Evolutionary conservation across 2,329 filamentous ascomycete species (phyloP).

Genomic region (Fusarium sp.): DNA sequence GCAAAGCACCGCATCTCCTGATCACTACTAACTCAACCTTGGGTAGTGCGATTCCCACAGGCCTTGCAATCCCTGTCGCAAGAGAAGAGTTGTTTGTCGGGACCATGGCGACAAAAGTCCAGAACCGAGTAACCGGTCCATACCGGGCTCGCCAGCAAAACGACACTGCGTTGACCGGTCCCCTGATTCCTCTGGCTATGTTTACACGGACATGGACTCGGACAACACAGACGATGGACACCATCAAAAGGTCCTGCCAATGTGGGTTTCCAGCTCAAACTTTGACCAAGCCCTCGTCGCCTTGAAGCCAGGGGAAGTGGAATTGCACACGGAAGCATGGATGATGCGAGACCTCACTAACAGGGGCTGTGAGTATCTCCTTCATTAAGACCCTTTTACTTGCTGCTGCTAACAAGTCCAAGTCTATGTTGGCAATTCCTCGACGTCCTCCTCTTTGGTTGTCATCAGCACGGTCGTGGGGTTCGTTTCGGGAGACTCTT

Average conservation of each 20-base stretch:
- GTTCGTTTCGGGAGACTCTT: constrained; percentile 63
- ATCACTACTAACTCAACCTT: constrained; percentile 3
- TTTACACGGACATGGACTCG: background rate
- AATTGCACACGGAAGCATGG: constrained; percentile 64
- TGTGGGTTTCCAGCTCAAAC: background rate
- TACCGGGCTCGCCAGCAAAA: background rate
- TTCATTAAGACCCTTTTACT: background rate
- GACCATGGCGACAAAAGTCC: background rate
- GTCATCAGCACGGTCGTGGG: constrained; percentile 71
- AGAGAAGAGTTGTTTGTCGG: constrained; percentile 43
- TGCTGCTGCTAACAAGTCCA: constrained; percentile 25
- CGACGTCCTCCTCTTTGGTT: constrained; percentile 70
- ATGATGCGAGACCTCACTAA: constrained; percentile 71
- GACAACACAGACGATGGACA: background rate
- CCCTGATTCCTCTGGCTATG: background rate
- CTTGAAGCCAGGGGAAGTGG: constrained; percentile 64
- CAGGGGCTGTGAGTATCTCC: constrained; percentile 60
- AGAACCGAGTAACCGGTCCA: background rate
- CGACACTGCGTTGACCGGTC: background rate
- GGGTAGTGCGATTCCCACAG: constrained; percentile 68
- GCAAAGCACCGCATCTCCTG: background rate
- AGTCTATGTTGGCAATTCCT: constrained; percentile 74
- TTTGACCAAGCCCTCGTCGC: background rate
- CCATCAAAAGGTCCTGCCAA: background rate
- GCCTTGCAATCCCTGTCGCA: constrained; percentile 69